A percentile compares a stretch with the other conserved stretches of the same genome.
phyloP scores from a whole-genome alignment of 2,329 filamentous ascomycete genomes.

The Polychaeton citri region DNA sequence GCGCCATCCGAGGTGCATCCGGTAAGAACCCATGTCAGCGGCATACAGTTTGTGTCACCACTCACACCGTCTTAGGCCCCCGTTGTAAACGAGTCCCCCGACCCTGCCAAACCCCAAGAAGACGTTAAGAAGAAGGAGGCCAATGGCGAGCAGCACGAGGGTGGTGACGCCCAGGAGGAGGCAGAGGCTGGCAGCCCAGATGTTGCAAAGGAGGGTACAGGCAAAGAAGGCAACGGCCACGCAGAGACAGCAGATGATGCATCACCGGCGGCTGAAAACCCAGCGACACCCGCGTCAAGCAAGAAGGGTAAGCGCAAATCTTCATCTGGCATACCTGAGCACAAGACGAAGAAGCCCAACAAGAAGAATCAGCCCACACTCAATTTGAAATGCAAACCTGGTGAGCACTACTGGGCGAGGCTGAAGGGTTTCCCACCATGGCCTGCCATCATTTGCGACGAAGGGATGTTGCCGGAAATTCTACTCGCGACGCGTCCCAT shows the following conservation, averaged over 20 bases:
- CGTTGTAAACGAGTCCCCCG: slow-evolving; percentile 9
- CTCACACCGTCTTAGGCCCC: slow-evolving; percentile 1
- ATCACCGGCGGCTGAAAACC: slow-evolving; percentile 8
- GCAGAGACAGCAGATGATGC: slow-evolving; percentile 10
- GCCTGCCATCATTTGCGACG: slow-evolving; percentile 88
- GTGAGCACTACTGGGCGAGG: slow-evolving; percentile 83
- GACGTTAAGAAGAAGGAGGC: slow-evolving; percentile 9
- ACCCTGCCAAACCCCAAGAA: slow-evolving; percentile 5
- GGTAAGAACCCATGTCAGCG: slow-evolving; percentile 8
- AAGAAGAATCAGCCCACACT: slow-evolving; percentile 60
- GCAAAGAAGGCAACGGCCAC: slow-evolving; percentile 12
- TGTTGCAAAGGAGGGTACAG: slow-evolving; percentile 13
- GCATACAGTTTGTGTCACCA: slow-evolving; percentile 5
- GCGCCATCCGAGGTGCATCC: slow-evolving; percentile 11
- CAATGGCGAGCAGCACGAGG: slow-evolving; percentile 11
- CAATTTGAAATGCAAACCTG: slow-evolving; percentile 66
- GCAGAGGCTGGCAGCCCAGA: slow-evolving; percentile 14
- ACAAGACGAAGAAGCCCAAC: slow-evolving; percentile 68
- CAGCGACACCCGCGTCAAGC: slow-evolving; percentile 12
- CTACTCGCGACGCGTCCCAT: slow-evolving; percentile 70
- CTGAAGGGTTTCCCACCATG: slow-evolving; percentile 91
- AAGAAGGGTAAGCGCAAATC: slow-evolving; percentile 40
- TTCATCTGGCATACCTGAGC: slow-evolving; percentile 45
- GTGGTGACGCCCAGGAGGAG: slow-evolving; percentile 11
- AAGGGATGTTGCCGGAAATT: slow-evolving; percentile 76